Conservation (phyloP, 108 stramenopile genomes). For the Stephanodiscus triporus region DNA sequence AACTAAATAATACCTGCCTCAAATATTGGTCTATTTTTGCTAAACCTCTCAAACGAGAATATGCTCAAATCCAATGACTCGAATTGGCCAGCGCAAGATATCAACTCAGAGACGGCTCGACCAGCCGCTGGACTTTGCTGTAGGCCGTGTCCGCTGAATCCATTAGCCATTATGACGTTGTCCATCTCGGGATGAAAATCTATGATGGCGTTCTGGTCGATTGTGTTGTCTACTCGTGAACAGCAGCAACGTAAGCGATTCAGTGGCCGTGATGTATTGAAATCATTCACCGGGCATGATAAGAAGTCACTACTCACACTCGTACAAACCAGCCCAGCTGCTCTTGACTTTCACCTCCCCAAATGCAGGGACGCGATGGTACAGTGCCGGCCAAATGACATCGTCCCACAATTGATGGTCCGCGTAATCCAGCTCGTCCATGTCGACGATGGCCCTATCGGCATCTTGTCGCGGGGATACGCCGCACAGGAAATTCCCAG, state of each 20-base stretch:
- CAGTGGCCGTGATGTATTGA: background rate
- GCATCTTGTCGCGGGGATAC: constrained; percentile 63
- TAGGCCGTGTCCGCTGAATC: constrained; percentile 81
- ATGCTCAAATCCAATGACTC: constrained; percentile 60
- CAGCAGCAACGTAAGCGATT: background rate
- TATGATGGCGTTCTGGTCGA: constrained; percentile 85
- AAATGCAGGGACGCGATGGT: constrained; percentile 75
- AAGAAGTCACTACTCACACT: constrained; percentile 37
- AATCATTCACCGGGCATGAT: background rate
- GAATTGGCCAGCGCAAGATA: constrained; percentile 54
- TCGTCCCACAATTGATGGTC: constrained; percentile 72
- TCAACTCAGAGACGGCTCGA: constrained; percentile 63
- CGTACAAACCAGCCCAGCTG: constrained; percentile 82
- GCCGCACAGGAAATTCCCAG: constrained; percentile 70
- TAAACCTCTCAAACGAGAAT: constrained; percentile 66
- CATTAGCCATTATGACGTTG: constrained; percentile 70
- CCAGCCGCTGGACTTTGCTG: constrained; percentile 75
- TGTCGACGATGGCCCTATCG: constrained; percentile 51
- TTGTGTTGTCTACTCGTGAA: constrained; percentile 50
- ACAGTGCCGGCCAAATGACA: constrained; percentile 72
- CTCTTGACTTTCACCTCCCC: constrained; percentile 67
- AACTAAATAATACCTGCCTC: constrained; percentile 57
- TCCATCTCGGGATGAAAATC: constrained; percentile 74
- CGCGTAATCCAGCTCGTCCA: constrained; percentile 43
- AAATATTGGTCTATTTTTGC: constrained; percentile 35